A percentile compares a stretch with the other conserved stretches of the same genome.
Evolutionary conservation across 2,329 filamentous ascomycete genomes (phyloP).

Genomic region (Periconia macrospinosa): DNA sequence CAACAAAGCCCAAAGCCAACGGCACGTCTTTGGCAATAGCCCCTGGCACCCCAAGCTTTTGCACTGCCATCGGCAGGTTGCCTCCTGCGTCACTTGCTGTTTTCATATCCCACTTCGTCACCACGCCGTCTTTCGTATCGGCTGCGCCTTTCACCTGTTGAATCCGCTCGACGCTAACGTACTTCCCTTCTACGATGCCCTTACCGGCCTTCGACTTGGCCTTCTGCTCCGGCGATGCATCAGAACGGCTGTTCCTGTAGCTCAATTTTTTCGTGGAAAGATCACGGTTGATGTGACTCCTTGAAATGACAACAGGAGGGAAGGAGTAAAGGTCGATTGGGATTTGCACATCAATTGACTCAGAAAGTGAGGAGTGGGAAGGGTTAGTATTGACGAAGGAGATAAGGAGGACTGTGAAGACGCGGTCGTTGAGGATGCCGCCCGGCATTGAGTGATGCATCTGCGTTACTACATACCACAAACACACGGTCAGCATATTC

Average conservation of each 20-base stretch:
- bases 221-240: slow-evolving; percentile 7
- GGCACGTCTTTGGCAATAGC: slow-evolving; percentile 21
- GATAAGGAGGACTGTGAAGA: slow-evolving; percentile 68
- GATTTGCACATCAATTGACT: slow-evolving; percentile 47
- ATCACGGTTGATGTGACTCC: slow-evolving; percentile 13
- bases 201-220: slow-evolving; percentile 45
- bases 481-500: background rate
- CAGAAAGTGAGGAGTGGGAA: slow-evolving; percentile 52
- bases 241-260: slow-evolving; percentile 7
- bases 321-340: slow-evolving; percentile 58
- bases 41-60: slow-evolving; percentile 63
- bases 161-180: slow-evolving; percentile 67
- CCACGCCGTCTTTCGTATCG: background rate
- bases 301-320: slow-evolving; percentile 7
- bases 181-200: slow-evolving; percentile 59
- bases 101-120: slow-evolving; percentile 73
- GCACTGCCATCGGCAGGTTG: slow-evolving; percentile 65
- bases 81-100: slow-evolving; percentile 73
- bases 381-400: slow-evolving; percentile 26
- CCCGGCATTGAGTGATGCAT: slow-evolving; percentile 66
- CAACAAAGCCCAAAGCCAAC: slow-evolving; percentile 18
- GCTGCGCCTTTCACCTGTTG: background rate
- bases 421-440: slow-evolving; percentile 61
- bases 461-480: slow-evolving; percentile 54
- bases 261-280: slow-evolving; percentile 7